Evolutionary conservation across 2,329 filamentous ascomycete genomes (phyloP), one percentile per base, ranked within the genome.

Genomic region (Triangularia setosa): DNA sequence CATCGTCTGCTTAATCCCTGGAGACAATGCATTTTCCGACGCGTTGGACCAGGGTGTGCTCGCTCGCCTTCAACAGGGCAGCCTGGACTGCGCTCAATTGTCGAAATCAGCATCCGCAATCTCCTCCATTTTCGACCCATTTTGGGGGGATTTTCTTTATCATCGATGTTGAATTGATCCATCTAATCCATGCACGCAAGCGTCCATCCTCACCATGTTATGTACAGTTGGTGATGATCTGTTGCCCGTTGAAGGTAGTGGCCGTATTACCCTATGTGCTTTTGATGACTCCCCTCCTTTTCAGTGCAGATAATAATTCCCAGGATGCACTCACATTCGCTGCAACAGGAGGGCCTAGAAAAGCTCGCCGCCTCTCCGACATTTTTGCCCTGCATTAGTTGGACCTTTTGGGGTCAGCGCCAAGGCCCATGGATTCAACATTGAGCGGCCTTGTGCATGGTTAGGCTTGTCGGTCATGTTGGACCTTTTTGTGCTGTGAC

Each of bases 1-100:
- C 65, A 67, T 62, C 63, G 71, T 58, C 64, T 61, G 64, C n/a
- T 65, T 35, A 33, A 60, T 65, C 68, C 69, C 56, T 53, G 62
- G 24, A 58, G 56, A 62, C 67, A 68, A 58, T 65, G 57, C 62
- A 53, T 63, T 57, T 48, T 64, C 59, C 56, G 64, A 61, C 61
- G 65, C 59, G 62, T 62, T 59, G 44, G 58, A 61, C 65, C 56
- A 56, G 63, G 68, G 35, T 64, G 24, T 11, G 48, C n/a, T 21
- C 40, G n/a, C 40, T 62, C 44, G 60, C 35, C 35, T 40, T 40
- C 35, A 62, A 56, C 57, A 28, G 44, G 55, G 30, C 52, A 61
- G 65, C 65, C 64, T 65, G 60, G 65, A 62, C 48, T 65, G 62
- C 55, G 62, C 62, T 56, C n/a, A 33, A 48, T 24, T 54, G 63